Conservation (phyloP, 176 grass and related monocot genomes). For the Bonia amplexicaulis region DNA sequence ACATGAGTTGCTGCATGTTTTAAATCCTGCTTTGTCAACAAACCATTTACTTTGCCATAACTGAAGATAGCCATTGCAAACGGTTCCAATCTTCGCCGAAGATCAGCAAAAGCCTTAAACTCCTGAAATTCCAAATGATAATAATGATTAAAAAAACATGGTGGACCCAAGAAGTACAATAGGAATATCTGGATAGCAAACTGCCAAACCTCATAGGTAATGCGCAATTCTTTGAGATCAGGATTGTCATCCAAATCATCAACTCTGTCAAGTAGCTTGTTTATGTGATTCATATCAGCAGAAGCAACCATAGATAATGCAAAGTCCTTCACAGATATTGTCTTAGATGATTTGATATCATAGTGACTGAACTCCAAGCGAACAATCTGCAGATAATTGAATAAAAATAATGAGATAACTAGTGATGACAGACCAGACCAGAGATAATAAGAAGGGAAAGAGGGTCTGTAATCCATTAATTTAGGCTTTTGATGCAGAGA, state of each 20-base stretch:
- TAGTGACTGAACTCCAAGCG: slow-evolving; percentile 90
- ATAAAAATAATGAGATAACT: neutral
- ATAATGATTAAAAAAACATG: neutral
- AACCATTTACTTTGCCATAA: slow-evolving; percentile 83
- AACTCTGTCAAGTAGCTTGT: slow-evolving; percentile 78
- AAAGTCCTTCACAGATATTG: slow-evolving; percentile 90
- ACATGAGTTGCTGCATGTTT: slow-evolving; percentile 82
- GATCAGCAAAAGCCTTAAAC: slow-evolving; percentile 84
- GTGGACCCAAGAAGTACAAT: neutral
- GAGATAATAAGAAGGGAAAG: neutral
- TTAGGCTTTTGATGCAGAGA: neutral
- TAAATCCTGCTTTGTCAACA: slow-evolving; percentile 91
- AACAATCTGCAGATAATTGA: slow-evolving; percentile 58
- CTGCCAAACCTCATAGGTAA: slow-evolving; percentile 78
- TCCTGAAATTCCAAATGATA: slow-evolving; percentile 49
- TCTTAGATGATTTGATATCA: slow-evolving; percentile 68
- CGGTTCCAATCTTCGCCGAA: slow-evolving; percentile 71
- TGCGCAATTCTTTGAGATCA: slow-evolving; percentile 53
- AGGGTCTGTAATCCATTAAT: neutral
- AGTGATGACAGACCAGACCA: neutral
- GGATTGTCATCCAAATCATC: slow-evolving; percentile 60
- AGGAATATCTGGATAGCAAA: neutral
- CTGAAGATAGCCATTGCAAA: slow-evolving; percentile 86
- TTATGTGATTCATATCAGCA: slow-evolving; percentile 84
- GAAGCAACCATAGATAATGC: slow-evolving; percentile 96